phyloP scores from a whole-genome alignment of 179 eudicot genomes.

The Beta macrorhiza region DNA sequence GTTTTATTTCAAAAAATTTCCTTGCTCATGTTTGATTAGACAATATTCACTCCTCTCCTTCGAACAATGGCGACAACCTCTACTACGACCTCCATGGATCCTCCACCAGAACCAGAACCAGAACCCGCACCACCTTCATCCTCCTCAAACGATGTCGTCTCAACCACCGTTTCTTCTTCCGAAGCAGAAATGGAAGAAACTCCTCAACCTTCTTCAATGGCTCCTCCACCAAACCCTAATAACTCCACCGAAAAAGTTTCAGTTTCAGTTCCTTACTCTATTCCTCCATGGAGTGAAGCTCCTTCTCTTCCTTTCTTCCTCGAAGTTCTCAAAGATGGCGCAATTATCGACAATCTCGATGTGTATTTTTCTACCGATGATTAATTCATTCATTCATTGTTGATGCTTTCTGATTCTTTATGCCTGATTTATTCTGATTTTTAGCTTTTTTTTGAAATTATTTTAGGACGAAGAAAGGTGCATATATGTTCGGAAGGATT shows the following conservation, averaged over 20 bases:
- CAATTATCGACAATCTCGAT: slow-evolving; percentile 65
- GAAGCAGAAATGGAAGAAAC: slow-evolving; percentile 1
- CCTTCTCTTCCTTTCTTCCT: slow-evolving; percentile 59
- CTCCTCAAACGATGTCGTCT: slow-evolving; percentile 17
- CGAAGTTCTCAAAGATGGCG: slow-evolving; percentile 85
- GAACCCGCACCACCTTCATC: slow-evolving; percentile 27
- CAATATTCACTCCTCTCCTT: background rate
- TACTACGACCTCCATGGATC: slow-evolving; percentile 43
- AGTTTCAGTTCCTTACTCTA: slow-evolving; percentile 52
- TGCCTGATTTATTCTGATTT: background rate
- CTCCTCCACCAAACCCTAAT: slow-evolving; percentile 15
- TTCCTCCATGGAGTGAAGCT: slow-evolving; percentile 78
- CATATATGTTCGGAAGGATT: slow-evolving; percentile 93
- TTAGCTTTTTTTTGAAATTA: background rate
- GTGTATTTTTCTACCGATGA: slow-evolving; percentile 38
- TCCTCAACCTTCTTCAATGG: slow-evolving; percentile 25
- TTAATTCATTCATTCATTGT: background rate
- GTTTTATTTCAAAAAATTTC: too few relatives aligned
- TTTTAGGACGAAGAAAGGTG: slow-evolving; percentile 79
- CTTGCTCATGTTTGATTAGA: background rate
- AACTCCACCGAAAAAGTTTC: slow-evolving; percentile 18
- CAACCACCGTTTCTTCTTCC: slow-evolving; percentile 1
- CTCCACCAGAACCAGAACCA: slow-evolving; percentile 26
- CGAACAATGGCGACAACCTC: slow-evolving; percentile 16
- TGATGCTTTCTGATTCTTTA: background rate